These are phyloP conservation scores for Letharia columbiana DNA, from an alignment of 495 filamentous ascomycete species.

Conservation along the genomic window DNA sequence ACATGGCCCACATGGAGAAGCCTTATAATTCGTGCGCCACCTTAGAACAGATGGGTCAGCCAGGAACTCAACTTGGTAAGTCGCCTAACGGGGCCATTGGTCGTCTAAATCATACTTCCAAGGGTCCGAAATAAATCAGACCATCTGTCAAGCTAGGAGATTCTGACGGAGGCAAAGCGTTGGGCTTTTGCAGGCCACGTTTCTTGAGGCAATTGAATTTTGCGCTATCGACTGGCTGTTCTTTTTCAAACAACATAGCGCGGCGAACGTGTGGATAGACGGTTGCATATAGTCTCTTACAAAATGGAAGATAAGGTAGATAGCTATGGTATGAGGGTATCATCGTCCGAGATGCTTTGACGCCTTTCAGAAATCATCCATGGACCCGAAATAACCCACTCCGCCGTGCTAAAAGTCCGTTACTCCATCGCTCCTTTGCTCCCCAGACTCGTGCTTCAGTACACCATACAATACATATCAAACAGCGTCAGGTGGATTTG, in stretches of 20 bases:
- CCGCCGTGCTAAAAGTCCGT: background rate
- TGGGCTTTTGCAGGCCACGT: background rate
- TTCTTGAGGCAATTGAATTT: background rate
- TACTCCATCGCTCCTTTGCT: background rate
- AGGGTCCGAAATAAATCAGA: background rate
- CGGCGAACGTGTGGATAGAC: background rate
- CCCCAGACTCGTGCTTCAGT: background rate
- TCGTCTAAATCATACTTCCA: background rate
- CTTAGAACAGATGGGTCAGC: background rate
- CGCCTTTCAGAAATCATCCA: background rate
- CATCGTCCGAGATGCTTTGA: slow-evolving; percentile 8
- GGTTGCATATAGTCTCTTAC: background rate
- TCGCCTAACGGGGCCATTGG: background rate
- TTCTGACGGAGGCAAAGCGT: background rate
- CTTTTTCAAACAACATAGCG: background rate
- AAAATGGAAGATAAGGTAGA: background rate
- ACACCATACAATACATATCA: background rate
- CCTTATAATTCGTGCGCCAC: background rate
- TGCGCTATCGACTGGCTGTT: background rate
- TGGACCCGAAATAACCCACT: background rate
- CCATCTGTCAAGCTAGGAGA: background rate
- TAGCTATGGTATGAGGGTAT: slow-evolving; percentile 14
- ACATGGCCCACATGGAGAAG: background rate
- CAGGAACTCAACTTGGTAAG: background rate
- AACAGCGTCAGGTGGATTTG: slow-evolving; percentile 16